Evolutionary conservation across 176 grass and related monocot genomes (phyloP).

Genomic region (Musa schizocarpa): DNA sequence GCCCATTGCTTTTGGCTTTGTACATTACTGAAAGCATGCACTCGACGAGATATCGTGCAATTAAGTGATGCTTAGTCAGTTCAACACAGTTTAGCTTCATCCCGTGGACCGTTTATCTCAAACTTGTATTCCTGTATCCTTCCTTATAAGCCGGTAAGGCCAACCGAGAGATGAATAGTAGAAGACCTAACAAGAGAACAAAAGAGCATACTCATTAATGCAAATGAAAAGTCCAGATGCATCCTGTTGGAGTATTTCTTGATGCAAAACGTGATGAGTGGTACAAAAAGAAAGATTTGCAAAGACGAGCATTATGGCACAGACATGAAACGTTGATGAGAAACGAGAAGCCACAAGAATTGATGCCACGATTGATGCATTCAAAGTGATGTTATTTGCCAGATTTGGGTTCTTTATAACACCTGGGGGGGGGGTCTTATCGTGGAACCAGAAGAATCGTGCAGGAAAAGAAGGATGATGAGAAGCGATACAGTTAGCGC

Average conservation of each 20-base stretch:
- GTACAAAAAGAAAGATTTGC: conserved; percentile 84
- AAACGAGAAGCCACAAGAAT: conserved; percentile 74
- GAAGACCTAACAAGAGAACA: conserved; percentile 39
- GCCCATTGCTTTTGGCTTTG: no score
- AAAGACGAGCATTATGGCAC: conserved; percentile 77
- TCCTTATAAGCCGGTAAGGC: conserved; percentile 84
- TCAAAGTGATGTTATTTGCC: conserved; percentile 78
- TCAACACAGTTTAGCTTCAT: conserved; percentile 96
- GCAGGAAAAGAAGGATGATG: conserved; percentile 78
- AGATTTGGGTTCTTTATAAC: conserved; percentile 79
- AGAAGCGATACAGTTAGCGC: conserved; percentile 68
- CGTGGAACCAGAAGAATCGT: conserved; percentile 84
- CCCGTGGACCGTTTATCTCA: conserved; percentile 93
- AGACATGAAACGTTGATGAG: conserved; percentile 76
- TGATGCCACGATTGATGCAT: conserved; percentile 78
- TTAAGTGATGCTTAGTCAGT: conserved; percentile 30
- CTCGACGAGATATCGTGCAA: no score
- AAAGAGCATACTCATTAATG: conserved; percentile 56
- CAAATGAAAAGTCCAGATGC: conserved; percentile 58
- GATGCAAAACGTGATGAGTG: conserved; percentile 73
- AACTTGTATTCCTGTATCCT: conserved; percentile 97
- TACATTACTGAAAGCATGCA: no score
- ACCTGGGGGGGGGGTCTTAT: conserved; percentile 69
- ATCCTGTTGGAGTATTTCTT: conserved; percentile 75
- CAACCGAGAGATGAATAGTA: conserved; percentile 72